Evolutionary conservation across 306 rosid species (phyloP).

Genomic region (Boehmeria nivea): DNA sequence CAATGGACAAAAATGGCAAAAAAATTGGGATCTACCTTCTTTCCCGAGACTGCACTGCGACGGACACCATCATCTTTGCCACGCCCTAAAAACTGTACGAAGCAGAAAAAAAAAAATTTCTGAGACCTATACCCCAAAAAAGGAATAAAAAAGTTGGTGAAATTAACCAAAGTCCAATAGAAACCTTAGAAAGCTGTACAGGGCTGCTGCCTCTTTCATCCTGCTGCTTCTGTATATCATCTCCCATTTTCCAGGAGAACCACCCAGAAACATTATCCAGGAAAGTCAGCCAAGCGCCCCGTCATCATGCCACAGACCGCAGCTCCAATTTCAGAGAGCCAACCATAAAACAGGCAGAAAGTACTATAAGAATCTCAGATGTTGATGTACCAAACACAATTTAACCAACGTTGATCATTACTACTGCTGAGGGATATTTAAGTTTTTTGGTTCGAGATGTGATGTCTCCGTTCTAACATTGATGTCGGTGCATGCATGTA

Average conservation of each 20-base stretch:
- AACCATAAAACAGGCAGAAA: constrained; percentile 66
- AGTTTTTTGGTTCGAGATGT: too few relatives aligned
- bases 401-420: too few relatives aligned
- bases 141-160: background rate
- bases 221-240: constrained; percentile 71
- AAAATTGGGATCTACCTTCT: constrained; percentile 47
- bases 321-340: constrained; percentile 99
- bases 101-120: background rate
- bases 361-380: constrained; percentile 57
- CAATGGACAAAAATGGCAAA: background rate
- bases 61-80: constrained; percentile 78
- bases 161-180: constrained; percentile 1
- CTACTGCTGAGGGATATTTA: too few relatives aligned
- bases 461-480: too few relatives aligned
- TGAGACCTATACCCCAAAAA: background rate
- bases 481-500: too few relatives aligned
- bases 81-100: constrained; percentile 75
- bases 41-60: constrained; percentile 96
- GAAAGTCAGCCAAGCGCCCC: constrained; percentile 62
- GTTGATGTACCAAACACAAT: background rate
- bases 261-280: constrained; percentile 69
- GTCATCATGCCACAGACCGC: constrained; percentile 78
- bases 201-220: constrained; percentile 67
- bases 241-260: constrained; percentile 86
- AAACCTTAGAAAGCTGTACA: constrained; percentile 95